These are phyloP conservation scores for Mycena sp. DNA, from an alignment of 1,284 basidiomycete genomes.

Conservation along the genomic window DNA sequence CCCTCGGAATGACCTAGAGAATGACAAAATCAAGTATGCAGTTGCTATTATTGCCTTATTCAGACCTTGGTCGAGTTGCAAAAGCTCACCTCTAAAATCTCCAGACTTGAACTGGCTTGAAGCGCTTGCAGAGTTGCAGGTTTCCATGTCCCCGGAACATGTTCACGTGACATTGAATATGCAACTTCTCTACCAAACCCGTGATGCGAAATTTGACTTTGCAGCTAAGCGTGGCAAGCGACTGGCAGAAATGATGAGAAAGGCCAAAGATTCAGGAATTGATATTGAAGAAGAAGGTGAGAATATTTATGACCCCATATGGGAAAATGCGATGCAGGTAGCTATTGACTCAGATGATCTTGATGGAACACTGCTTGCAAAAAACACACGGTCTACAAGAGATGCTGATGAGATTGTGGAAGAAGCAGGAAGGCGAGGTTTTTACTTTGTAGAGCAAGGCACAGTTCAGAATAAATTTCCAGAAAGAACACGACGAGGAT, in stretches of 20 bases:
- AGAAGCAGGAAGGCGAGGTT: background rate
- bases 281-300: background rate
- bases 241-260: slow-evolving; percentile 8
- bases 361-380: background rate
- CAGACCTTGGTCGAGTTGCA: too few relatives aligned
- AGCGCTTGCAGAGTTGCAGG: background rate
- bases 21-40: too few relatives aligned
- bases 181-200: too few relatives aligned
- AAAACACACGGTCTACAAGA: too few relatives aligned
- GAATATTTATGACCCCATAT: slow-evolving; percentile 9
- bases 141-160: background rate
- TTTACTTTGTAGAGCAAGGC: background rate
- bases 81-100: slow-evolving; percentile 8
- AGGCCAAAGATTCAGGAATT: background rate
- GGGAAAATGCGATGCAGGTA: slow-evolving; percentile 25
- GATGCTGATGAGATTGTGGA: background rate
- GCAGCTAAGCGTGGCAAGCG: slow-evolving; percentile 10
- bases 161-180: slow-evolving; percentile 14
- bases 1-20: too few relatives aligned
- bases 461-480: background rate
- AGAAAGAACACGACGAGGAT: too few relatives aligned
- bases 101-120: background rate
- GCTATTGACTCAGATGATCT: background rate
- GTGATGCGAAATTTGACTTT: too few relatives aligned
- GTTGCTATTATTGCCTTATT: too few relatives aligned